Percentiles rank a stretch among this genome's conserved stretches.
Evolutionary conservation across 164 flowering plant species (phyloP).

Genomic region (Stephania yunnanensis): DNA sequence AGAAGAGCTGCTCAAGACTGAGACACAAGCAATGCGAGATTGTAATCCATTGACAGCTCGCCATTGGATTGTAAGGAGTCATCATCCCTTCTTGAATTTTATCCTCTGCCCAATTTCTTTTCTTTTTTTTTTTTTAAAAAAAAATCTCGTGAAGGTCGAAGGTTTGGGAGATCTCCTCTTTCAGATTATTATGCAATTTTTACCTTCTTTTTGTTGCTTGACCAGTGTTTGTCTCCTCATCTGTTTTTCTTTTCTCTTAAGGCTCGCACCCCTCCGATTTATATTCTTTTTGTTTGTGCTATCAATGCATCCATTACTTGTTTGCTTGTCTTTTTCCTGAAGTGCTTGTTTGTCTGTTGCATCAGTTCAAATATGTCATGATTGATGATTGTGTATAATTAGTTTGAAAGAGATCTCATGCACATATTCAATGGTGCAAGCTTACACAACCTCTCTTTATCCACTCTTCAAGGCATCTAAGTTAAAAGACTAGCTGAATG

Average conservation of each 20-base stretch:
- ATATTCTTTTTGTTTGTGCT: too few species aligned
- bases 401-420: not conserved
- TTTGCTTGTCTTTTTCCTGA: not conserved
- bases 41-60: slow-evolving; percentile 77
- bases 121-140: not conserved
- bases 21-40: slow-evolving; percentile 84
- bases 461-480: too few species aligned
- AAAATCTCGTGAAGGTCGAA: too few species aligned
- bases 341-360: not conserved
- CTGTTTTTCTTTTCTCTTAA: too few species aligned
- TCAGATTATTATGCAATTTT: not conserved
- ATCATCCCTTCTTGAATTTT: slow-evolving; percentile 4
- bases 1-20: slow-evolving; percentile 69
- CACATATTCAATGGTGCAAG: not conserved
- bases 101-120: not conserved
- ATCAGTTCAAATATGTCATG: not conserved
- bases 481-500: too few species aligned
- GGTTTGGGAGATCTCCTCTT: not conserved
- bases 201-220: too few species aligned
- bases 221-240: too few species aligned
- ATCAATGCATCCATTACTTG: not conserved
- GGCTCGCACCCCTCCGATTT: too few species aligned
- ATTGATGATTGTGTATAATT: not conserved
- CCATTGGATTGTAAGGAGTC: slow-evolving; percentile 76
- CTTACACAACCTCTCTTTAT: not conserved